Percentiles rank a stretch among this genome's conserved stretches.
Conservation (phyloP, 257 asterid species). For the Przewalskia tangutica region DNA sequence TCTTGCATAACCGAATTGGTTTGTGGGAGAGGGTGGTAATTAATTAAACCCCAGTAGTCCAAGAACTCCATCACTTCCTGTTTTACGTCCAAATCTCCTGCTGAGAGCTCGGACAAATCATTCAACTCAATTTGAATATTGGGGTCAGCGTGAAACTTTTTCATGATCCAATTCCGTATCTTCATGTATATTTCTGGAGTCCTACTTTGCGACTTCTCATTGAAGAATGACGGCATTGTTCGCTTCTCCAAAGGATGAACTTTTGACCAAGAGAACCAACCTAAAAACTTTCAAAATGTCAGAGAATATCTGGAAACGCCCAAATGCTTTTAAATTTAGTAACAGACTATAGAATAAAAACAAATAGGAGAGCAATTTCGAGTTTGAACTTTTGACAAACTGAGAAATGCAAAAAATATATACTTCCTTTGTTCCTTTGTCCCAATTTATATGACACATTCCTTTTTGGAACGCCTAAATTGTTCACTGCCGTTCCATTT, state of each 20-base stretch:
- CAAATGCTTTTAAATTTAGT: background rate
- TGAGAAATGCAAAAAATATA: background rate
- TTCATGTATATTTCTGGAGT: constrained; percentile 70
- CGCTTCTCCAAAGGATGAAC: constrained; percentile 78
- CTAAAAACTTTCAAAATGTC: constrained; percentile 25
- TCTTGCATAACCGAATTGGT: constrained; percentile 30
- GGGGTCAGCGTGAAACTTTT: constrained; percentile 66
- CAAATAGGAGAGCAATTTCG: background rate
- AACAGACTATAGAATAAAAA: background rate
- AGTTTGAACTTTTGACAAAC: background rate
- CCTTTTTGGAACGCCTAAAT: background rate
- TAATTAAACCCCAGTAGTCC: constrained; percentile 98
- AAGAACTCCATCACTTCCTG: constrained; percentile 95
- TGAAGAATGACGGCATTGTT: constrained; percentile 75
- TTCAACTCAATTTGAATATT: constrained; percentile 42
- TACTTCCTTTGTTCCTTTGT: background rate
- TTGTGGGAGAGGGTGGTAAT: constrained; percentile 77
- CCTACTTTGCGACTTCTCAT: constrained; percentile 65
- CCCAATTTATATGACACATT: background rate
- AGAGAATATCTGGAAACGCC: background rate
- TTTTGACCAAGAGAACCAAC: constrained; percentile 96
- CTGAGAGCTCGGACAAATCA: constrained; percentile 68
- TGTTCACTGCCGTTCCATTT: background rate
- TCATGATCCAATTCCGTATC: constrained; percentile 82
- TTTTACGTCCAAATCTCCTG: constrained; percentile 64